phyloP scores from a whole-genome alignment of 306 rosid genomes.

The Ormosia emarginata region DNA sequence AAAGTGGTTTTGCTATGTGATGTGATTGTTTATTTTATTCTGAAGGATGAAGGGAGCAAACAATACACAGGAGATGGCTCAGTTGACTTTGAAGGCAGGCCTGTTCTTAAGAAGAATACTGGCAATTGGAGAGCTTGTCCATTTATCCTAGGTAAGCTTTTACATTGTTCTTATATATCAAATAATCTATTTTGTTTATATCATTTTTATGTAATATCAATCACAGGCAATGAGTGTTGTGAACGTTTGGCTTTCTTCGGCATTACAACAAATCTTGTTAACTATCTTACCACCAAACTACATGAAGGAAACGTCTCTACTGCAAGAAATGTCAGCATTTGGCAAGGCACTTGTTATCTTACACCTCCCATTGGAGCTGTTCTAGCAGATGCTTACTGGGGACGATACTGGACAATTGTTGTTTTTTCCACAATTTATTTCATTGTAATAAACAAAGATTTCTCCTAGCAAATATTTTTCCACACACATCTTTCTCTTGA shows the following conservation, averaged over 20 bases:
- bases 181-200: background rate
- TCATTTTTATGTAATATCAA: slow-evolving; percentile 10
- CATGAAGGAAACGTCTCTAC: slow-evolving; percentile 79
- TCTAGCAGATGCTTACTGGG: slow-evolving; percentile 90
- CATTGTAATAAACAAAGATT: slow-evolving; percentile 39
- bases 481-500: background rate
- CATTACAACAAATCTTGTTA: slow-evolving; percentile 79
- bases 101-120: slow-evolving; percentile 41
- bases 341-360: slow-evolving; percentile 96
- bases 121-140: slow-evolving; percentile 68
- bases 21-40: slow-evolving; percentile 3
- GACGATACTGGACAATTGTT: slow-evolving; percentile 91
- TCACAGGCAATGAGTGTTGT: slow-evolving; percentile 80
- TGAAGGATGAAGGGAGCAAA: slow-evolving; percentile 33
- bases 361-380: slow-evolving; percentile 89
- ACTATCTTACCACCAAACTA: slow-evolving; percentile 75
- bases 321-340: slow-evolving; percentile 82
- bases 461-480: too few species aligned
- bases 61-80: slow-evolving; percentile 57
- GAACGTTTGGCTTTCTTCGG: slow-evolving; percentile 93
- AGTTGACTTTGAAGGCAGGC: slow-evolving; percentile 43
- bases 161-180: background rate
- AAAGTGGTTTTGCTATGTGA: background rate
- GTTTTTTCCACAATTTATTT: slow-evolving; percentile 67
- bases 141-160: slow-evolving; percentile 51